Base-by-base conservation (phyloP, 768 basidiomycete species). In the Boletus tylopilopsis region DNA sequence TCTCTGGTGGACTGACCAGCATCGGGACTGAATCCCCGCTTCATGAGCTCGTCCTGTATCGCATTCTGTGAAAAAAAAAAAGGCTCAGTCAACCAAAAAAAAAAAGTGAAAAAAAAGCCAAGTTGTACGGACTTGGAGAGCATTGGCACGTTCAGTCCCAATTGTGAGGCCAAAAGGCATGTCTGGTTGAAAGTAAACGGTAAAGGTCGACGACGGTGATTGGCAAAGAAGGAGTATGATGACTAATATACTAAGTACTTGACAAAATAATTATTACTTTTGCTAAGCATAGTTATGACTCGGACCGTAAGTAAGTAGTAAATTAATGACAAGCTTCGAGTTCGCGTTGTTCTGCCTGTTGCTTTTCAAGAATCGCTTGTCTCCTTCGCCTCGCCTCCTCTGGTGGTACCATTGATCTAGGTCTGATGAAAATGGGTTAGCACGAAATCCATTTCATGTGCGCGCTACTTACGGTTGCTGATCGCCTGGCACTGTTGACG, bases 121-220 rank as follows among this genome's bases (percentile, higher is more conserved):
- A 22, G 3, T 18, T 3, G 32, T 25, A 63, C 75, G 38, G 58
- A 87, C 87, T 71, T 90, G 87, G 10, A 90, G 78, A 41, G 79
- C 71, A 39, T 69, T 72, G 11, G 88, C 85, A 54, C 87, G 84
- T 57, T 90, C 87, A 57, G 87, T 90, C 50, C 84, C 82, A 67
- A 89, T 88, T 37, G 79, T 84, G 37, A 89, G 77, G 65, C 85
- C 86, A 60, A 88, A 89, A 21, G 82, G 73, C 86, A 87, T 88
- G 3, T 49, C 44, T 42, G 10, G 25, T 46, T 16, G 49, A 54
- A 50, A 45, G 44, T 52, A 39, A 59, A 64, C 50, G 42, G 39
- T 42, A 35, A 45, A 55, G 58, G 66, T 57, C 13, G 42, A 62
- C 56, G 62, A 53, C 59, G 48, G 56, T 55, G 51, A 68, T 57